Evolutionary conservation across 2,329 filamentous ascomycete genomes (phyloP).

Genomic region (Clonostachys sp.): DNA sequence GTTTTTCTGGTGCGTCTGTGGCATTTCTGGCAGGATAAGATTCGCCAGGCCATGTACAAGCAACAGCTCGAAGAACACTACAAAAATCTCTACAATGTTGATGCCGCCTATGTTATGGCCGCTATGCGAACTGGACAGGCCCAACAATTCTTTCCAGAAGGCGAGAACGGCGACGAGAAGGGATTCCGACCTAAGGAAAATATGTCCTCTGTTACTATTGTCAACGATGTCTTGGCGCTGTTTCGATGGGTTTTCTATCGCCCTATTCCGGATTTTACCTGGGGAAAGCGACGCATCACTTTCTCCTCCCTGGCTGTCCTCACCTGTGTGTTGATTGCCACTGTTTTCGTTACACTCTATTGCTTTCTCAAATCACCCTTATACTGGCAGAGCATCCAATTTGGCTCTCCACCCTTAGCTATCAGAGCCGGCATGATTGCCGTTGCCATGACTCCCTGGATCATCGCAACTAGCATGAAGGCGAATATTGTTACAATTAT

Average conservation of each 20-base stretch:
- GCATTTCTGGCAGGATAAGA: conserved; percentile 91
- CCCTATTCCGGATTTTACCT: conserved; percentile 69
- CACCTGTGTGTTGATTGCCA: conserved; percentile 60
- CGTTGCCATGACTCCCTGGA: conserved; percentile 89
- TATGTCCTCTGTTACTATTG: conserved; percentile 65
- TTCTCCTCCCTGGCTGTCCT: conserved; percentile 78
- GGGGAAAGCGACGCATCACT: conserved; percentile 65
- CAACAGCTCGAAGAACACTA: conserved; percentile 69
- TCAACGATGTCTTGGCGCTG: conserved; percentile 78
- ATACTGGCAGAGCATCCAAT: conserved; percentile 83
- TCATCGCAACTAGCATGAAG: conserved; percentile 85
- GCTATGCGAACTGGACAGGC: conserved; percentile 42
- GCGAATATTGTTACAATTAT: conserved; percentile 79
- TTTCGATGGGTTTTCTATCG: conserved; percentile 88
- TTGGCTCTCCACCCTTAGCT: conserved; percentile 82
- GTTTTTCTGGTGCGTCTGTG: conserved; percentile 72
- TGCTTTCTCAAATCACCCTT: conserved; percentile 84
- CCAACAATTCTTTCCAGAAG: conserved; percentile 72
- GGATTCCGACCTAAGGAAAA: conserved; percentile 63
- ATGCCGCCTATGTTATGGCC: conserved; percentile 39
- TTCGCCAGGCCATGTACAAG: conserved; percentile 84
- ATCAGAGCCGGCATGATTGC: conserved; percentile 88
- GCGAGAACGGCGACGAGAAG: conserved; percentile 49
- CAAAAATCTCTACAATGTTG: conserved; percentile 44
- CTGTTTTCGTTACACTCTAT: conserved; percentile 73